phyloP scores from a whole-genome alignment of 257 asterid species.

The Fraxinus quadrangulata region DNA sequence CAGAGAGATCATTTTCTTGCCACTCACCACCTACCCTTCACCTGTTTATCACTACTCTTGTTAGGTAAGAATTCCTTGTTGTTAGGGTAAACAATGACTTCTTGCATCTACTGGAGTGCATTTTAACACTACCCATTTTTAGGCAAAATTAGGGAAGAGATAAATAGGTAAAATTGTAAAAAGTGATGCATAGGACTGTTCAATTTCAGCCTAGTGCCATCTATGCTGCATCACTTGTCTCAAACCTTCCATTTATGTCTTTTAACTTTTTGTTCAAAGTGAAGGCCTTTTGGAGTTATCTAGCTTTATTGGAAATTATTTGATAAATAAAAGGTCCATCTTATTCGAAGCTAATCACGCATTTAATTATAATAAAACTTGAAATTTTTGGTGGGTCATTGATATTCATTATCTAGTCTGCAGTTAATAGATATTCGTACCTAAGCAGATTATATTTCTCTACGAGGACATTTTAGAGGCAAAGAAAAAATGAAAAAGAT shows the following conservation, averaged over 20 bases:
- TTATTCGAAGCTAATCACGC: neutral
- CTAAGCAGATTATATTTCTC: neutral
- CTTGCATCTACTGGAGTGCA: neutral
- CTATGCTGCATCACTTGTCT: neutral
- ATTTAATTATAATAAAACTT: neutral
- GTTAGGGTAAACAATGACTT: neutral
- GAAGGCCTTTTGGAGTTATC: neutral
- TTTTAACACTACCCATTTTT: neutral
- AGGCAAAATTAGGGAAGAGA: neutral
- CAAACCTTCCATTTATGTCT: neutral
- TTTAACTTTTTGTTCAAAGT: neutral
- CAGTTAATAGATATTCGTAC: neutral
- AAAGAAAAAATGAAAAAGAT: neutral
- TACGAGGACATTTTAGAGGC: neutral
- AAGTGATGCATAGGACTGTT: neutral
- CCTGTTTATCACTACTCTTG: neutral
- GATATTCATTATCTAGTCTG: neutral
- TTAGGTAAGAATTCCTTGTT: neutral
- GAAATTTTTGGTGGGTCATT: neutral
- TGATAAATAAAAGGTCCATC: neutral
- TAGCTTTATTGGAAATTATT: neutral
- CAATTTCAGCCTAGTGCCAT: neutral
- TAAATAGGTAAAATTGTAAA: neutral
- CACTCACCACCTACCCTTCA: neutral
- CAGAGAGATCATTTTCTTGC: neutral